Conservation (phyloP, 139 green algal genomes). For the Parachlorella kessleri region DNA sequence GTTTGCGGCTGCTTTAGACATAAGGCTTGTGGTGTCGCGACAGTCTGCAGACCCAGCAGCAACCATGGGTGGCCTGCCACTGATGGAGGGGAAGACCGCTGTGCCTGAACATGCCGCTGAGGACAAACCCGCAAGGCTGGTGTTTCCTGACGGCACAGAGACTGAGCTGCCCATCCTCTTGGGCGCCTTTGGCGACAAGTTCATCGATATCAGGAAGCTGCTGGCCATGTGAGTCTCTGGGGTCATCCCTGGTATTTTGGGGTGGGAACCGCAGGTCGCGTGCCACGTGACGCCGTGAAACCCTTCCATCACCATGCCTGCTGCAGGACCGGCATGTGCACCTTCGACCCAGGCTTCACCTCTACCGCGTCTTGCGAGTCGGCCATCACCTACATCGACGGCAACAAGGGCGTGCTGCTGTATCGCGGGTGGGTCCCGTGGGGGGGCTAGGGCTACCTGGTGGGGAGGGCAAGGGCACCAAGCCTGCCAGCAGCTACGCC, state of each 20-base stretch:
- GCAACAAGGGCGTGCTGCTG: constrained; percentile 63
- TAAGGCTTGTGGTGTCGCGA: no score
- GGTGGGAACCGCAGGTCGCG: no score
- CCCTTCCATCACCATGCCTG: not conserved
- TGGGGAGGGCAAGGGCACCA: no score
- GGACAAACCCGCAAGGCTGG: constrained; percentile 18
- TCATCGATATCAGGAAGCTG: constrained; percentile 58
- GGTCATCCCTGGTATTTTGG: no score
- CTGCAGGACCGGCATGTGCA: constrained; percentile 67
- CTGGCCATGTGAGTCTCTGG: constrained; percentile 24
- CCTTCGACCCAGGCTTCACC: constrained; percentile 76
- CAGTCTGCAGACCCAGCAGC: not conserved
- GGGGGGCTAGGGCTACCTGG: no score
- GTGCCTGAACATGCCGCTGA: constrained; percentile 4
- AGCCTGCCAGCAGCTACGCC: no score
- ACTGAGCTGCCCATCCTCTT: constrained; percentile 33
- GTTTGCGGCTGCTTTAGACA: no score
- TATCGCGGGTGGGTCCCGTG: constrained; percentile 70
- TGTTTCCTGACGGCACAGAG: constrained; percentile 35
- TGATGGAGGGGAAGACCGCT: constrained; percentile 12
- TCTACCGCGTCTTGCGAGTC: constrained; percentile 68
- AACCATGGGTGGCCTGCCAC: not conserved
- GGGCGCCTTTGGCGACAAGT: constrained; percentile 42
- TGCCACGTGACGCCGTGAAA: no score
- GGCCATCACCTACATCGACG: constrained; percentile 79